Base-by-base conservation (phyloP, 2,329 filamentous ascomycete species). In the Arthrocladium fulminans region DNA sequence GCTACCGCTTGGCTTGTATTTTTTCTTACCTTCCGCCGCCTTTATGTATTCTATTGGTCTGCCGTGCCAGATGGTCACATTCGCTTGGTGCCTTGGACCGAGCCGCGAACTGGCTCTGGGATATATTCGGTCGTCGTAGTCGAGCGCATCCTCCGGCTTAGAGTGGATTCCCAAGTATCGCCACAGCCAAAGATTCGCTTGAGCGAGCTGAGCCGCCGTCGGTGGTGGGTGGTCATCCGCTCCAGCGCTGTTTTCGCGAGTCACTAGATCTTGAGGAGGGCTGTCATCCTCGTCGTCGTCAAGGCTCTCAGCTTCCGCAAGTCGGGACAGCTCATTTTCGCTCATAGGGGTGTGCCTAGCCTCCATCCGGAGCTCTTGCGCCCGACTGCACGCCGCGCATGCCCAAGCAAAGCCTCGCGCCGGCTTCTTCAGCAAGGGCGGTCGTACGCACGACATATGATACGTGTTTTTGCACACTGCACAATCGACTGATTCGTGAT, bases 351-450 rank as follows among this genome's bases (percentile, higher is more conserved):
- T 94, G 62, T 94, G 84, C 50, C 88, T 83, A 51, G 88, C 88
- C 71, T 97, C 89, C 23, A 96, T 73, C 65, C 86, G 94, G 58
- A 86, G 82, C 67, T 97, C 92, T 63, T 95, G 89, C n/a, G 88
- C 89, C 60, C 90, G 83, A 66, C 88, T 96, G 67, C 92, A 98
- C 51, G 90, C 85, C 47, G 87, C 92, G 66, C 92, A 98, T 24
- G 92, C 90, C 92, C 92, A 98, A 3, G 88, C 92, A 68, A 98
- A 98, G 32, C 92, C 92, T 66, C 92, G 84, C 40, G 90, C 95
- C 17, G 92, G 92, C 67, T 98, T 98, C 67, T 96, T 98, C 46
- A 88, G 76, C 54, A 98, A 68, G 30, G 89, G 88, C 34, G 92
- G 92, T 52, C 85, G 84, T 49, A 98, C 92, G 66, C 92, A 98